phyloP scores from a whole-genome alignment of 2,329 filamentous ascomycete species.

The Fusarium sacchari region DNA sequence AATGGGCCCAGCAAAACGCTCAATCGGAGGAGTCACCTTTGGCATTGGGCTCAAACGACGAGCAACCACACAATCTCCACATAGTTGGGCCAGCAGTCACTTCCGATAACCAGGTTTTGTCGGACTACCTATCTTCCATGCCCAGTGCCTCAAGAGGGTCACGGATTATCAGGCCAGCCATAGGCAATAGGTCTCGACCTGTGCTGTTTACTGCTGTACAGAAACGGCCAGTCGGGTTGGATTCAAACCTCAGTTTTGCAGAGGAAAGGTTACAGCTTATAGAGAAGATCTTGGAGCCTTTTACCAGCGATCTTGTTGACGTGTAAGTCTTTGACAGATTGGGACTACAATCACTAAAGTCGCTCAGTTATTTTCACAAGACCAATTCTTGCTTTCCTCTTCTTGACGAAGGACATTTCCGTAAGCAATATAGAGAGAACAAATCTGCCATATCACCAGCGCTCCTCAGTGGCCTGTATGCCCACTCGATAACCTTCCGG shows the following conservation, averaged over 20 bases:
- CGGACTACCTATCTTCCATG: constrained; percentile 62
- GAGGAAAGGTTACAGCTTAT: constrained; percentile 63
- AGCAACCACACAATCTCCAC: constrained; percentile 56
- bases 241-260: constrained; percentile 50
- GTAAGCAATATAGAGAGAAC: constrained; percentile 56
- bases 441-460: constrained; percentile 64
- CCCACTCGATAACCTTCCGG: constrained; percentile 68
- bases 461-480: constrained; percentile 66
- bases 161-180: constrained; percentile 46
- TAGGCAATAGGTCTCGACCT: constrained; percentile 48
- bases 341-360: constrained; percentile 3
- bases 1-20: neutral
- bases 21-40: constrained; percentile 43
- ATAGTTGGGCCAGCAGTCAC: constrained; percentile 70
- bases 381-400: constrained; percentile 71
- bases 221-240: constrained; percentile 56
- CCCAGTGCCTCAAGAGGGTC: constrained; percentile 44
- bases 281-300: constrained; percentile 68
- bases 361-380: constrained; percentile 43
- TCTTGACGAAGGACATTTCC: constrained; percentile 65
- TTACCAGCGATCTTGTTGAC: constrained; percentile 60
- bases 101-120: constrained; percentile 68
- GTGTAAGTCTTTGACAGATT: constrained; percentile 47
- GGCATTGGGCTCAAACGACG: constrained; percentile 47
- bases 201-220: constrained; percentile 60